phyloP scores from a whole-genome alignment of 768 basidiomycete genomes.

The Pleurotus giganteus region DNA sequence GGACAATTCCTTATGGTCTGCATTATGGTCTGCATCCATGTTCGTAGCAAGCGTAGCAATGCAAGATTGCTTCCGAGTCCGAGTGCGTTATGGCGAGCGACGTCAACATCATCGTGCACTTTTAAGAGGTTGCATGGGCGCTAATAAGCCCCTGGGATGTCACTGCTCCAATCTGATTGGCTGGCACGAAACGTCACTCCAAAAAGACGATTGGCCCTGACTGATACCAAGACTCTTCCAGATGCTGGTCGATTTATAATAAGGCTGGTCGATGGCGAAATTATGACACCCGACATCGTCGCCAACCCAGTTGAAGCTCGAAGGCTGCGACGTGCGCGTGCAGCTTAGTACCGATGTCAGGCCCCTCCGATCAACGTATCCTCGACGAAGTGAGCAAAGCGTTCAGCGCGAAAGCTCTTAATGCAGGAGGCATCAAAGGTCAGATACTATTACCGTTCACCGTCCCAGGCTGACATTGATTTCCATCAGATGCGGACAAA shows the following conservation, averaged over 20 bases:
- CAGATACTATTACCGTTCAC: background rate
- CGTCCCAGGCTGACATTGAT: background rate
- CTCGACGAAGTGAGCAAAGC: background rate
- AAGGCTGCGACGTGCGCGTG: too few relatives aligned
- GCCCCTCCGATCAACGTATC: background rate
- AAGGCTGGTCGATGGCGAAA: too few relatives aligned
- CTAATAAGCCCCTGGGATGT: background rate
- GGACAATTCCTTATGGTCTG: background rate
- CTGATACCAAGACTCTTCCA: too few relatives aligned
- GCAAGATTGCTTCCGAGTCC: too few relatives aligned
- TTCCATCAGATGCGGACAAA: constrained; percentile 24
- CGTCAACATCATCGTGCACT: too few relatives aligned
- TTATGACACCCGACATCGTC: too few relatives aligned
- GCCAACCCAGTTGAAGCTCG: too few relatives aligned
- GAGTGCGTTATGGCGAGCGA: too few relatives aligned
- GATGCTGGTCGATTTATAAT: too few relatives aligned
- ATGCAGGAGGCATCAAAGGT: background rate
- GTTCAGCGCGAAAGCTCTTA: background rate
- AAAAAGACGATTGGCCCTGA: background rate
- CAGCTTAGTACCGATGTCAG: background rate
- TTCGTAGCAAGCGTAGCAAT: too few relatives aligned
- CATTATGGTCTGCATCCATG: background rate
- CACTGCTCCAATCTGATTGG: background rate
- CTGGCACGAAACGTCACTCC: background rate
- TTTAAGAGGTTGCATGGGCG: background rate